Base-by-base conservation (phyloP, 1,284 basidiomycete genomes). In the Malassezia brasiliensis region DNA sequence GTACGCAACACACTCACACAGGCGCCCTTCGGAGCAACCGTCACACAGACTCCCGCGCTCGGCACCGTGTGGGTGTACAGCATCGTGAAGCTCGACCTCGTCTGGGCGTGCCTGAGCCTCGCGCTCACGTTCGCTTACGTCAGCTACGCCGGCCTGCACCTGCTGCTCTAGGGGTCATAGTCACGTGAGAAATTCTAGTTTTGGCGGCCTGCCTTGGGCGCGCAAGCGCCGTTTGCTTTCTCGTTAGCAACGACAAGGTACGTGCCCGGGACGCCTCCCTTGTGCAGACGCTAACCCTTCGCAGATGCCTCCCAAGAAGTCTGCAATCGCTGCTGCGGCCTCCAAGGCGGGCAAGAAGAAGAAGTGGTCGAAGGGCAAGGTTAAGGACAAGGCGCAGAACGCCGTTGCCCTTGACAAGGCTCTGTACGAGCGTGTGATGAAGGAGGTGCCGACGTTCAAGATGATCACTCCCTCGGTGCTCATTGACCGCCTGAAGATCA, bases 341-440 rank as follows among this genome's bases (percentile, higher is more conserved):
- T 56, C 64, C 61, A 72, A 72, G 64, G 59, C 62, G 10, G 61
- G 85, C 64, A 96, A 96, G 83, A 96, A 96, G 84, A 96, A 96
- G 86, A 96, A 96, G 84, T 96, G 91, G 91, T 96, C 90, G 69
- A 96, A 96, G 83, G 91, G 91, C 78, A 94, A 94, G 81, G 90
- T 96, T 78, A 96, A 96, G 85, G 90, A 96, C 81, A 96, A 96
- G 85, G 74, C 77, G 61, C 74, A 77, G 64, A 89, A 93, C 82
- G 83, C 87, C 75, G 91, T 96, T 77, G 81, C 85, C 70, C 85
- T 94, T 36, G 73, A 75, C 65, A 64, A 66, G 38, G 65, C 82
- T 52, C 85, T 82, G 62, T 94, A 82, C 82, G 91, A 96, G 82
- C 88, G 88, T 76, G 90, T 96, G 81, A 78, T 96, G 75, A 98